Conservation (phyloP, 768 basidiomycete species). For the Tricholoma flavovirens region DNA sequence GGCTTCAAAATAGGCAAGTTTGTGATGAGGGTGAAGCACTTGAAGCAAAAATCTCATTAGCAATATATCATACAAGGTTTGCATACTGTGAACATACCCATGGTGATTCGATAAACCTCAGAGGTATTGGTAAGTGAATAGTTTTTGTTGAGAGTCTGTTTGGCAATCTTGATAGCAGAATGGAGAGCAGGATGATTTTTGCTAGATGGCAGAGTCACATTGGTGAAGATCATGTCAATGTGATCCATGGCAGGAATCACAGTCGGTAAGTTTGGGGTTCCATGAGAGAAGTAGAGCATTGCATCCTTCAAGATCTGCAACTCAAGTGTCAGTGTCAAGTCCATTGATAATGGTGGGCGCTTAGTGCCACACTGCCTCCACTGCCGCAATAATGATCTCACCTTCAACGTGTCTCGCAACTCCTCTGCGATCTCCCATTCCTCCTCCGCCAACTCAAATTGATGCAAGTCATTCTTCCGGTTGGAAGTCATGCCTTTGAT, state of each 20-base stretch:
- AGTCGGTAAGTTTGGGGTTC: slow-evolving; percentile 21
- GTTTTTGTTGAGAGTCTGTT: slow-evolving; percentile 26
- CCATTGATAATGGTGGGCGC: neutral
- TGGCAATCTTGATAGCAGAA: slow-evolving; percentile 16
- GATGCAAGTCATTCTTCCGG: neutral
- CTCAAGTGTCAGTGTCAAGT: too few species aligned
- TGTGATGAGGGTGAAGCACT: too few species aligned
- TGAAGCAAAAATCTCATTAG: neutral
- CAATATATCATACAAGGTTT: too few species aligned
- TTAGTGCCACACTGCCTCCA: neutral
- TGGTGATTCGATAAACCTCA: slow-evolving; percentile 17
- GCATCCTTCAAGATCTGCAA: too few species aligned
- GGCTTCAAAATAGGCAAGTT: neutral
- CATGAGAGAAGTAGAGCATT: too few species aligned
- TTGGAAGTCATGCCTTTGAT: neutral
- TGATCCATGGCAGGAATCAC: slow-evolving; percentile 33
- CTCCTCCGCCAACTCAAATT: neutral
- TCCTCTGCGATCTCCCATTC: too few species aligned
- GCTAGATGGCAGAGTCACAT: neutral
- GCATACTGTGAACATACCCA: too few species aligned
- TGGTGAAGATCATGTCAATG: slow-evolving; percentile 7
- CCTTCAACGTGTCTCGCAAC: too few species aligned
- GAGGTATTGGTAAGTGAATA: slow-evolving; percentile 26
- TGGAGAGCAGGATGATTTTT: slow-evolving; percentile 15
- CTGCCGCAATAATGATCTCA: too few species aligned